A percentile compares a stretch with the other conserved stretches of the same genome.
Conservation (phyloP, 371 early-diverging fungal species). For the Rhizomucor pusillus region DNA sequence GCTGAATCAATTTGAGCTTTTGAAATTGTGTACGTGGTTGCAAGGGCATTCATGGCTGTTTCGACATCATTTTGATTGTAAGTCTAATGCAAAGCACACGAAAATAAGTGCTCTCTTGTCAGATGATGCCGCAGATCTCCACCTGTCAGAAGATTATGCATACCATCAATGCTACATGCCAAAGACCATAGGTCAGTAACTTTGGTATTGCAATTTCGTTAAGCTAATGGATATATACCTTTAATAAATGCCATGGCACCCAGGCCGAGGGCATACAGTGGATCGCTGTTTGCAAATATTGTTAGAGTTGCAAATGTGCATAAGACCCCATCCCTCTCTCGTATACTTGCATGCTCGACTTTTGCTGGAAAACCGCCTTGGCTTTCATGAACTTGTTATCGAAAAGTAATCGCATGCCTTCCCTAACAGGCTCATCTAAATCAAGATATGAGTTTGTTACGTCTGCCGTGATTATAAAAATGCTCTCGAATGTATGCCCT, state of each 20-base stretch:
- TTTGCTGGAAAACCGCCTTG: conserved; percentile 37
- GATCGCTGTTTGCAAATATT: conserved; percentile 23
- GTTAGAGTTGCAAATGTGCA: neutral
- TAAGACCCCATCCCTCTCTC: too few relatives aligned
- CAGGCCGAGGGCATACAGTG: conserved; percentile 43
- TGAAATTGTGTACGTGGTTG: conserved; percentile 39
- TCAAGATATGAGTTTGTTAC: too few relatives aligned
- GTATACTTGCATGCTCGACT: conserved; percentile 31
- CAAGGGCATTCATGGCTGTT: conserved; percentile 33
- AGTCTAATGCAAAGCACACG: conserved; percentile 19
- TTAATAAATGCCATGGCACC: conserved; percentile 53
- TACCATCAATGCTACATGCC: conserved; percentile 20
- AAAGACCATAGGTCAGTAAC: too few relatives aligned
- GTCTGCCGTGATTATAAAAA: neutral
- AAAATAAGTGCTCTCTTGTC: neutral
- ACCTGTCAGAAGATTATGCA: neutral
- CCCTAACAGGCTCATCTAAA: conserved; percentile 39
- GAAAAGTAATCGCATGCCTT: conserved; percentile 42
- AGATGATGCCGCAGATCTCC: neutral
- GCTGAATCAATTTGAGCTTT: conserved; percentile 41
- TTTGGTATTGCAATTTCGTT: too few relatives aligned
- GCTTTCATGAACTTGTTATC: conserved; percentile 55
- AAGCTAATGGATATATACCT: conserved; percentile 13
- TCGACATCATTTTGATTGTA: conserved; percentile 33
- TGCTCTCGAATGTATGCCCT: neutral